Evolutionary conservation across 2,329 filamentous ascomycete species (phyloP).

Genomic region (Juglanconis oblonga): DNA sequence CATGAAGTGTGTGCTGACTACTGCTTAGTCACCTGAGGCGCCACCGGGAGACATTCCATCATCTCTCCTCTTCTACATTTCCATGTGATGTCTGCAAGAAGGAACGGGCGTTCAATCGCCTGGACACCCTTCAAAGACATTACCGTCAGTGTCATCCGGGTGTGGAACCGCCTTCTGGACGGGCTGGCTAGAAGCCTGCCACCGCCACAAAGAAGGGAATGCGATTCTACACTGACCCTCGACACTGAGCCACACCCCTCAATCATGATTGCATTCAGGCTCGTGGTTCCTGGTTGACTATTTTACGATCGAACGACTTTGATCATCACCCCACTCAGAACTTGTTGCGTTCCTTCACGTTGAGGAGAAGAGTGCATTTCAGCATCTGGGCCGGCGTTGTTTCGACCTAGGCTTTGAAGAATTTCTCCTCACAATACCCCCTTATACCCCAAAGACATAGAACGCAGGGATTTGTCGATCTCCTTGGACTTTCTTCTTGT

Average conservation of each 20-base stretch:
- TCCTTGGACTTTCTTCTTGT: not conserved
- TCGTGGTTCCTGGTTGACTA: slow-evolving; percentile 3
- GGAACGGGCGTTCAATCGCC: slow-evolving; percentile 17
- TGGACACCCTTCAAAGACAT: slow-evolving; percentile 17
- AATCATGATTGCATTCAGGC: slow-evolving; percentile 7
- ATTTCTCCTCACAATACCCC: slow-evolving; percentile 13
- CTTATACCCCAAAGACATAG: slow-evolving; percentile 19
- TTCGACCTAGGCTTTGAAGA: slow-evolving; percentile 13
- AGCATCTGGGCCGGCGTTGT: slow-evolving; percentile 18
- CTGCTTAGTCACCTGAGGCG: slow-evolving; percentile 12
- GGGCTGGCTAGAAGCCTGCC: slow-evolving; percentile 14
- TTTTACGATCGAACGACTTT: not conserved
- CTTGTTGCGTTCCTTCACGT: not conserved
- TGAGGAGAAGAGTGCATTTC: slow-evolving; percentile 13
- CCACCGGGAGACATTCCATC: slow-evolving; percentile 17
- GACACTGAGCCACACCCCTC: not conserved
- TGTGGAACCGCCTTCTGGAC: slow-evolving; percentile 35
- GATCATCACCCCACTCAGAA: not conserved
- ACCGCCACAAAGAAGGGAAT: not conserved
- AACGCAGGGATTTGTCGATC: slow-evolving; percentile 5
- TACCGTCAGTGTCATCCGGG: slow-evolving; percentile 33
- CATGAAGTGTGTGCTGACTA: not conserved
- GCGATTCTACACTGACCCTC: not conserved
- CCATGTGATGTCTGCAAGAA: slow-evolving; percentile 18
- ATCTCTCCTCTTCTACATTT: slow-evolving; percentile 16